phyloP scores from a whole-genome alignment of 2,329 filamentous ascomycete species.

The Chrysosphaeria jannelii region DNA sequence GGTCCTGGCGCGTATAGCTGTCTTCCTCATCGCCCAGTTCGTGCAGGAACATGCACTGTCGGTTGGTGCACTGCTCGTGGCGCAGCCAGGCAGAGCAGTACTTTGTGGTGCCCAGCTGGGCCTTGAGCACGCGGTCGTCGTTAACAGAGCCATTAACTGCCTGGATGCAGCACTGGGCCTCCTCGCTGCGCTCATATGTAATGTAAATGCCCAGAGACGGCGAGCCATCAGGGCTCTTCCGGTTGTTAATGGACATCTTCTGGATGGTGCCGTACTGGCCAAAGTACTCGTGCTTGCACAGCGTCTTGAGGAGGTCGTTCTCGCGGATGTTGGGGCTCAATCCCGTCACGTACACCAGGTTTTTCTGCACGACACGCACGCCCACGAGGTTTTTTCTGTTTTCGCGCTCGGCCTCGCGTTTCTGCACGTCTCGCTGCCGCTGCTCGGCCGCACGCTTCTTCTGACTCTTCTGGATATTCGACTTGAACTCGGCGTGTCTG shows the following conservation, averaged over 20 bases:
- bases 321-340: slow-evolving; percentile 76
- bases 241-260: slow-evolving; percentile 95
- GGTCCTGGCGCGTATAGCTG: slow-evolving; percentile 77
- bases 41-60: slow-evolving; percentile 93
- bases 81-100: slow-evolving; percentile 94
- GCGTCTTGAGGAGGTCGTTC: slow-evolving; percentile 67
- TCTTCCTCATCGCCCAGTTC: slow-evolving; percentile 96
- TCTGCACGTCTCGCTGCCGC: slow-evolving; percentile 83
- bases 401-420: slow-evolving; percentile 81
- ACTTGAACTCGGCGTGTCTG: slow-evolving; percentile 44
- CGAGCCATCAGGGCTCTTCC: slow-evolving; percentile 46
- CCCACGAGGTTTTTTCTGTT: slow-evolving; percentile 90
- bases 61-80: slow-evolving; percentile 79
- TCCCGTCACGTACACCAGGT: slow-evolving; percentile 91
- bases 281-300: slow-evolving; percentile 80
- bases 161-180: slow-evolving; percentile 67
- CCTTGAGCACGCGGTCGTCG: slow-evolving; percentile 59
- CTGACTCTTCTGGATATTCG: slow-evolving; percentile 63
- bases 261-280: slow-evolving; percentile 96
- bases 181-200: slow-evolving; percentile 79
- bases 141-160: slow-evolving; percentile 84
- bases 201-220: slow-evolving; percentile 92
- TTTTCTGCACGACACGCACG: slow-evolving; percentile 90
- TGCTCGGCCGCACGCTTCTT: slow-evolving; percentile 63
- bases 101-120: slow-evolving; percentile 67